Conservation (phyloP, 768 basidiomycete genomes). For the Paxillus ammoniavirescens region DNA sequence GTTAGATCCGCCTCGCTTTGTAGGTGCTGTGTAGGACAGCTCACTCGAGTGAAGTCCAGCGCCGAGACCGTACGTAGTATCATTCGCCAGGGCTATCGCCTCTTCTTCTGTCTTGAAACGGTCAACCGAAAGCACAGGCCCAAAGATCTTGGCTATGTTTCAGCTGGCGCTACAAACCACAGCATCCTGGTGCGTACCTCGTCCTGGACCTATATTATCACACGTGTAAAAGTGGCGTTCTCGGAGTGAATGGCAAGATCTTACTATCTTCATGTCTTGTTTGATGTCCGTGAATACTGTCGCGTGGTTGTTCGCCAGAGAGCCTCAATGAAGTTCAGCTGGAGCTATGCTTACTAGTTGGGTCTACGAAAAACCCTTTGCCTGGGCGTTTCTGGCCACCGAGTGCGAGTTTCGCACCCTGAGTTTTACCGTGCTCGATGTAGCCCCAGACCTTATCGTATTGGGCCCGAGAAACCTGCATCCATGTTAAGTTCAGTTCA, state of each 20-base stretch:
- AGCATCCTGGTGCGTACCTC: slow-evolving; percentile 22
- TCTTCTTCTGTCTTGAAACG: slow-evolving; percentile 87
- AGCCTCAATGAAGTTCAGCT: slow-evolving; percentile 2
- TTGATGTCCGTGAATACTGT: slow-evolving; percentile 81
- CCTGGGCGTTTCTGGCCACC: slow-evolving; percentile 78
- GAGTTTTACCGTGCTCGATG: slow-evolving; percentile 80
- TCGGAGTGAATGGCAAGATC: slow-evolving; percentile 19
- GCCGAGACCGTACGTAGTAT: slow-evolving; percentile 87
- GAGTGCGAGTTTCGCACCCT: slow-evolving; percentile 74
- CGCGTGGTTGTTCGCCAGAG: slow-evolving; percentile 4
- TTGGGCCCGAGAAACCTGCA: slow-evolving; percentile 79
- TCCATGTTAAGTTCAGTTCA: slow-evolving; percentile 5
- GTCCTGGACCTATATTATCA: slow-evolving; percentile 27
- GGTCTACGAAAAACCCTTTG: slow-evolving; percentile 87
- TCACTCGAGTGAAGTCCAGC: slow-evolving; percentile 87
- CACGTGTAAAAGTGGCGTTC: slow-evolving; percentile 25
- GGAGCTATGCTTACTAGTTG: slow-evolving; percentile 63
- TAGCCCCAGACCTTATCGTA: slow-evolving; percentile 86
- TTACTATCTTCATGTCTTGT: slow-evolving; percentile 82
- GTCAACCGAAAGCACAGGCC: slow-evolving; percentile 84
- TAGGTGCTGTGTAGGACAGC: slow-evolving; percentile 20
- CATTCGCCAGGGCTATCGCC: slow-evolving; percentile 80
- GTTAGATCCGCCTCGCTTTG: not conserved
- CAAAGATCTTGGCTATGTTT: slow-evolving; percentile 70
- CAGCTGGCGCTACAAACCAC: slow-evolving; percentile 5